These are phyloP conservation scores for Artomyces pyxidatus DNA, from an alignment of 768 basidiomycete species.

Conservation along the genomic window DNA sequence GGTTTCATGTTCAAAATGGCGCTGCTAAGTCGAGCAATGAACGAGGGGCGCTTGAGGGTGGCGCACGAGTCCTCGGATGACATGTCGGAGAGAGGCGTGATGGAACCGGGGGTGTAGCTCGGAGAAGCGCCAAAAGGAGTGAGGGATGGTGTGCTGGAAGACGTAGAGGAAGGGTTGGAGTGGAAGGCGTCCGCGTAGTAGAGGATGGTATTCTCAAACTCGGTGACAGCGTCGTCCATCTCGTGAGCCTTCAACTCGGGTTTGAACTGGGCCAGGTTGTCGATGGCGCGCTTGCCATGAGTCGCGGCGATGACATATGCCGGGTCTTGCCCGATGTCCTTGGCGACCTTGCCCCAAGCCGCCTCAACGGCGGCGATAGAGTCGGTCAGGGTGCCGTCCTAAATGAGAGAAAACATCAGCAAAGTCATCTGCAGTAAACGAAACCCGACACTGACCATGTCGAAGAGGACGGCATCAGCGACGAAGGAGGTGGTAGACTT, in stretches of 20 bases:
- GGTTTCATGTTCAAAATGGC: neutral
- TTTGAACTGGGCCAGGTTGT: conserved; percentile 60
- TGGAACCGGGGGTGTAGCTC: neutral
- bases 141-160: conserved; percentile 28
- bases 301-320: conserved; percentile 62
- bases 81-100: neutral
- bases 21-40: neutral
- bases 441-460: conserved; percentile 42
- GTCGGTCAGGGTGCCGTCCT: conserved; percentile 69
- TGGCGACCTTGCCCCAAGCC: conserved; percentile 67
- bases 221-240: conserved; percentile 47
- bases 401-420: conserved; percentile 12
- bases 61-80: neutral
- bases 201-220: conserved; percentile 59
- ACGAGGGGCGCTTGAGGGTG: neutral
- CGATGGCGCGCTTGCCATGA: conserved; percentile 72
- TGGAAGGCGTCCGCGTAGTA: conserved; percentile 54
- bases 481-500: conserved; percentile 27
- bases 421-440: conserved; percentile 11
- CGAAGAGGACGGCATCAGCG: conserved; percentile 55
- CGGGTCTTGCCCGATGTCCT: conserved; percentile 61
- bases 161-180: conserved; percentile 26
- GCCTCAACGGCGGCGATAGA: conserved; percentile 69
- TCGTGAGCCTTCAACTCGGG: conserved; percentile 48
- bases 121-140: neutral